These are phyloP conservation scores for Coleophoma cylindrospora DNA, from an alignment of 2,329 filamentous ascomycete genomes.

Conservation along the genomic window DNA sequence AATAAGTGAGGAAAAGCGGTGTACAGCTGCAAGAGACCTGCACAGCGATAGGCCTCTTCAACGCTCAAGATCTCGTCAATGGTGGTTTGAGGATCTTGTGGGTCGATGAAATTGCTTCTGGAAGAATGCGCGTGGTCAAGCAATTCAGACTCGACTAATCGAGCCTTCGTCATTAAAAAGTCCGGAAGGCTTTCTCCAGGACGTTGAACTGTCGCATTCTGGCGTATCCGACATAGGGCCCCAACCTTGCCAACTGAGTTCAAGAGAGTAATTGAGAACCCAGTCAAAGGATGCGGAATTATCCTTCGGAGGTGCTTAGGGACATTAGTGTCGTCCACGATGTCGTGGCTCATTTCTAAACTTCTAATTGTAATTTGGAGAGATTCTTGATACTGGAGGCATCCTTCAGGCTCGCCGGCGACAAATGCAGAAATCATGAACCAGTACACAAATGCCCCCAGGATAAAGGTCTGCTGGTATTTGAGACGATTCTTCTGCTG, in stretches of 20 bases:
- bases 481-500: neutral
- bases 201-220: neutral
- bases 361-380: constrained; percentile 1
- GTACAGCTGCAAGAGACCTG: constrained; percentile 7
- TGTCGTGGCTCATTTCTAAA: neutral
- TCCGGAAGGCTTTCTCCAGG: neutral
- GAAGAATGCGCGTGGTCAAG: neutral
- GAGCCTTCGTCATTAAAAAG: neutral
- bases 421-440: constrained; percentile 6
- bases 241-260: constrained; percentile 6
- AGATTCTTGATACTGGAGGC: constrained; percentile 4
- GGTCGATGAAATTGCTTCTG: constrained; percentile 1
- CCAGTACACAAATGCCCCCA: constrained; percentile 7
- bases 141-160: constrained; percentile 1
- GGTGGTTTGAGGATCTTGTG: constrained; percentile 4
- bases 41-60: constrained; percentile 7
- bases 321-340: neutral
- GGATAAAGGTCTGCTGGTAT: constrained; percentile 7
- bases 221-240: constrained; percentile 2
- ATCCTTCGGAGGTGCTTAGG: neutral
- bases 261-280: constrained; percentile 3
- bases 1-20: constrained; percentile 4
- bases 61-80: constrained; percentile 5
- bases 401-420: constrained; percentile 1
- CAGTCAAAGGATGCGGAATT: constrained; percentile 3